phyloP scores from a whole-genome alignment of 192 early-diverging fungal genomes.

The Chytriomyces confervae region DNA sequence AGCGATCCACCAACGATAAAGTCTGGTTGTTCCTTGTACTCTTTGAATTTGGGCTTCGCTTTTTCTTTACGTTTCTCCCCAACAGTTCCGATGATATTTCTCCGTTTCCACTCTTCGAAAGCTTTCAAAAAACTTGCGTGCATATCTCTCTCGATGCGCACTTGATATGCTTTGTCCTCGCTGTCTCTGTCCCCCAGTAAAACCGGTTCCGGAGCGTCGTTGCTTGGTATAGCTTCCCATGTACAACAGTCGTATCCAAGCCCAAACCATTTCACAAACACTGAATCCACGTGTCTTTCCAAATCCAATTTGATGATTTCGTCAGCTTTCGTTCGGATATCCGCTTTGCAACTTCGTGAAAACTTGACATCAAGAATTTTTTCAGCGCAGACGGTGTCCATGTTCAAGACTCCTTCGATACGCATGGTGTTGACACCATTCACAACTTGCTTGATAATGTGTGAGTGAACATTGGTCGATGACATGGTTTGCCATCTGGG shows the following conservation, averaged over 20 bases:
- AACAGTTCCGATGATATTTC: slow-evolving; percentile 39
- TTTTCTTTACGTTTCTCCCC: slow-evolving; percentile 30
- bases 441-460: background rate
- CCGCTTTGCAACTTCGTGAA: background rate
- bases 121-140: slow-evolving; percentile 39
- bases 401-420: slow-evolving; percentile 39
- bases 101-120: slow-evolving; percentile 43
- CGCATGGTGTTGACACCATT: slow-evolving; percentile 27
- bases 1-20: slow-evolving; percentile 61
- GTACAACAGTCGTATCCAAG: slow-evolving; percentile 58
- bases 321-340: slow-evolving; percentile 4
- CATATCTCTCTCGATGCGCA: slow-evolving; percentile 41
- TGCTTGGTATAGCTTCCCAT: slow-evolving; percentile 30
- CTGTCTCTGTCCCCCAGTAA: slow-evolving; percentile 1
- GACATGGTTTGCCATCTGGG: slow-evolving; percentile 11
- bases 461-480: background rate
- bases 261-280: slow-evolving; percentile 72
- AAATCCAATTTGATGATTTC: slow-evolving; percentile 25
- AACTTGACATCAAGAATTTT: slow-evolving; percentile 46
- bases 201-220: background rate
- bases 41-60: slow-evolving; percentile 46
- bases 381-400: slow-evolving; percentile 37
- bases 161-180: slow-evolving; percentile 42
- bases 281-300: slow-evolving; percentile 49
- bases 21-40: slow-evolving; percentile 59